These are phyloP conservation scores for Neopestalotiopsis sp. DNA, from an alignment of 2,329 filamentous ascomycete genomes.

Conservation along the genomic window DNA sequence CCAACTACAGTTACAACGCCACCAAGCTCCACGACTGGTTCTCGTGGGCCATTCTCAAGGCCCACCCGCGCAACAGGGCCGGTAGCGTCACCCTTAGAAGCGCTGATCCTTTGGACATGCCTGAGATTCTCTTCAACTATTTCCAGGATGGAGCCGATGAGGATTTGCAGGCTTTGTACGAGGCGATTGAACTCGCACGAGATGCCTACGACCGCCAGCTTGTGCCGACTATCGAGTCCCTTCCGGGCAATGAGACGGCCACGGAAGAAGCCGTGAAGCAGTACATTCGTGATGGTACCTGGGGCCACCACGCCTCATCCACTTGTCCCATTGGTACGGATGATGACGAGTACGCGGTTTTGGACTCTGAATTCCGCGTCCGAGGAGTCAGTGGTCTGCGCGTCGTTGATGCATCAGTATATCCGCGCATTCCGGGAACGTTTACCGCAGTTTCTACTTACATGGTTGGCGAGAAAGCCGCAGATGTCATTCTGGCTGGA, in stretches of 20 bases:
- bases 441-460: constrained; percentile 33
- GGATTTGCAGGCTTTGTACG: constrained; percentile 56
- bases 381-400: constrained; percentile 54
- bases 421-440: constrained; percentile 51
- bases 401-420: constrained; percentile 60
- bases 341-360: constrained; percentile 54
- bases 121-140: constrained; percentile 64
- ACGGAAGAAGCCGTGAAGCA: constrained; percentile 27
- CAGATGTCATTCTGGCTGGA: constrained; percentile 26
- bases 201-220: constrained; percentile 45
- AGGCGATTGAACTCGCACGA: constrained; percentile 57
- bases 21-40: constrained; percentile 44
- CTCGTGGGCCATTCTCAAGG: constrained; percentile 57
- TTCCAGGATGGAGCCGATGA: constrained; percentile 52
- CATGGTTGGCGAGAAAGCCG: constrained; percentile 34
- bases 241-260: constrained; percentile 21
- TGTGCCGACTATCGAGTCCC: constrained; percentile 36
- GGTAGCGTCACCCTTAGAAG: constrained; percentile 67
- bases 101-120: constrained; percentile 65
- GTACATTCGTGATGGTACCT: constrained; percentile 23
- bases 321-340: constrained; percentile 38
- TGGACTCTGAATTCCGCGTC: constrained; percentile 57
- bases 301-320: constrained; percentile 29
- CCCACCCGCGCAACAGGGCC: constrained; percentile 61
- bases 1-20: constrained; percentile 38